phyloP scores from a whole-genome alignment of 768 basidiomycete genomes.

The Infundibulicybe gibba region DNA sequence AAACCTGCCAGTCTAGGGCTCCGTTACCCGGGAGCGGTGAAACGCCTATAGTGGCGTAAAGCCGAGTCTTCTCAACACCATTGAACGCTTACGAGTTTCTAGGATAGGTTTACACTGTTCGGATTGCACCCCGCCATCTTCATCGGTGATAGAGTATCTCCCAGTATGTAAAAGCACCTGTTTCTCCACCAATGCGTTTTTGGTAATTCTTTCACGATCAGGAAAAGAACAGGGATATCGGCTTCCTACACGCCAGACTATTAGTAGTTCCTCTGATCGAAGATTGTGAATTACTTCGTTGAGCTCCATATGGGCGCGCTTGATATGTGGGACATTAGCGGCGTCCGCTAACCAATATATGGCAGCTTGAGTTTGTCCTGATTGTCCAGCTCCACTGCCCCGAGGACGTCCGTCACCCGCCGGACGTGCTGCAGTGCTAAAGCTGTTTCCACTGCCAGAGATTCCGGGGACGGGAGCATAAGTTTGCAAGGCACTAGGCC shows the following conservation, averaged over 20 bases:
- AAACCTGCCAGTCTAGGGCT: slow-evolving; percentile 45
- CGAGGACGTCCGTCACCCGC: slow-evolving; percentile 62
- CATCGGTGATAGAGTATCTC: slow-evolving; percentile 39
- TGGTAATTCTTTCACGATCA: slow-evolving; percentile 62
- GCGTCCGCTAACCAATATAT: slow-evolving; percentile 67
- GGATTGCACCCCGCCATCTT: slow-evolving; percentile 38
- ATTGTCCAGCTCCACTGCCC: slow-evolving; percentile 56
- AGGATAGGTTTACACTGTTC: slow-evolving; percentile 32
- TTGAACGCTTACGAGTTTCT: slow-evolving; percentile 31
- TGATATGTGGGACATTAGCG: slow-evolving; percentile 34
- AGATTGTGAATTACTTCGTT: too few relatives aligned
- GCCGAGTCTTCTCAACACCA: neutral
- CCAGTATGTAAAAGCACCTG: slow-evolving; percentile 74
- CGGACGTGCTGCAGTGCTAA: slow-evolving; percentile 78
- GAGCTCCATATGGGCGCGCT: slow-evolving; percentile 26
- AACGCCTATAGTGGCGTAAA: neutral
- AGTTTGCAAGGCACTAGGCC: slow-evolving; percentile 79
- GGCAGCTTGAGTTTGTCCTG: slow-evolving; percentile 57
- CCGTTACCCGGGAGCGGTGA: slow-evolving; percentile 4
- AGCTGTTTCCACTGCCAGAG: slow-evolving; percentile 62
- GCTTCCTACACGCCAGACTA: slow-evolving; percentile 1
- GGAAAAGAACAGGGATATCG: slow-evolving; percentile 46
- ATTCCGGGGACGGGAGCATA: slow-evolving; percentile 56
- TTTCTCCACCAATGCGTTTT: slow-evolving; percentile 71
- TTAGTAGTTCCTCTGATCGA: too few relatives aligned